Base-by-base conservation (phyloP, 805 yeast species). In the Kluyveromyces siamensis region DNA sequence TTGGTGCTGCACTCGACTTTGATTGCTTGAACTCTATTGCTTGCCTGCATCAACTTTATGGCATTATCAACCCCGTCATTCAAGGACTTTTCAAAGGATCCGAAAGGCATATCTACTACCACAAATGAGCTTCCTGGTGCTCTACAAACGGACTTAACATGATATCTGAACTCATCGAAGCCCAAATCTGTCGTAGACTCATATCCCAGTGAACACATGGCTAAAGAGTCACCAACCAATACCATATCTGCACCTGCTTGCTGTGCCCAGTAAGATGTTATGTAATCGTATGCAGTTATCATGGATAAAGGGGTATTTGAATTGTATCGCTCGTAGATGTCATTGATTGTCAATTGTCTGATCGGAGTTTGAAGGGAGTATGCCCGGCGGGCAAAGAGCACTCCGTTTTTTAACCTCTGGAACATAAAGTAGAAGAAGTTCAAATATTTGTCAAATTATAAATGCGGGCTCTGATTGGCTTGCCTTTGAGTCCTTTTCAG, bases 161-260 rank as follows among this genome's bases (percentile, higher is more conserved):
- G 87, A 61, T 80, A 84, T 30, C 84, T 63, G 69, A 88, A 87
- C 63, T 93, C 91, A 10, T 87, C 90, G 46, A 88, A 76, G 2
- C 82, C 74, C 27, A 93, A 67, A 57, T 85, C 85, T 51, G 83
- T 80, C 0, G 98, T 84, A 40, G 84, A 81, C 2, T 72, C 73
- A 60, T 84, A 83, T 0, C 99, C 99, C 53, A 87, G 72, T 0
- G 95, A 76, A 1, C 87, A 90, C 96, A 89, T 91, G 0, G 96
- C 88, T 25, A 93, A 68, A 0, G 97, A 90, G 65, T 91, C 99
- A 2, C 99, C 99, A 4, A 91, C 82, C 2, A 91, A 72, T 7
- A 83, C 72, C 50, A 83, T 73, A 56, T 91, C 97, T 2, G 80
- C 73, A 0, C 76, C 74, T 0, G 90, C 78, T 16, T 72, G 64